These are phyloP conservation scores for Peniophora sp. DNA, from an alignment of 1,284 basidiomycete species.

Conservation along the genomic window DNA sequence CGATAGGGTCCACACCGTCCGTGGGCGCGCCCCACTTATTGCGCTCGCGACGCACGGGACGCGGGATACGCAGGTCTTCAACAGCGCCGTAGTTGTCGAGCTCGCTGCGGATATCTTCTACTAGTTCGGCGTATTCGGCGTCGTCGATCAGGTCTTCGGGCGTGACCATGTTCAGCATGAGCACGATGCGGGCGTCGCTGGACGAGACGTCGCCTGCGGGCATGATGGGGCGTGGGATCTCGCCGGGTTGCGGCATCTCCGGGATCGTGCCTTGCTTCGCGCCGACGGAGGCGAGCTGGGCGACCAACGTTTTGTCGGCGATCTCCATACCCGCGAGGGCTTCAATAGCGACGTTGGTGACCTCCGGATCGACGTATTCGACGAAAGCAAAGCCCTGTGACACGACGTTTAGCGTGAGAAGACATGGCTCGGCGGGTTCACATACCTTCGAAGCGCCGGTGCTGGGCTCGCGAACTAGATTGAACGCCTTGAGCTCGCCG, in stretches of 20 bases:
- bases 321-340: conserved; percentile 97
- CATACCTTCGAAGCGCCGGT: conserved; percentile 82
- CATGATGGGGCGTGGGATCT: conserved; percentile 77
- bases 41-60: conserved; percentile 82
- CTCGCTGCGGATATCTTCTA: conserved; percentile 94
- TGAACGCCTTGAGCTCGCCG: conserved; percentile 96
- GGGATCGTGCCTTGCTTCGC: conserved; percentile 65
- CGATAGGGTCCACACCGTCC: conserved; percentile 53
- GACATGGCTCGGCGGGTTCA: neutral
- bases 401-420: conserved; percentile 1
- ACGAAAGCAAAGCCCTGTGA: conserved; percentile 94
- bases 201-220: conserved; percentile 61
- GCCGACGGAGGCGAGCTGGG: conserved; percentile 93
- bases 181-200: conserved; percentile 72
- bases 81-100: conserved; percentile 78
- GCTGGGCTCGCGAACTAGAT: conserved; percentile 91
- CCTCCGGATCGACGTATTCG: conserved; percentile 86
- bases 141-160: conserved; percentile 89
- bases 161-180: conserved; percentile 99
- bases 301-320: conserved; percentile 93
- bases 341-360: conserved; percentile 94
- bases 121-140: conserved; percentile 88
- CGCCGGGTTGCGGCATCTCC: conserved; percentile 59
- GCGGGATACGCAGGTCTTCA: conserved; percentile 82
- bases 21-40: conserved; percentile 65